These are phyloP conservation scores for Stephania japonica DNA, from an alignment of 164 flowering plant species.

Conservation along the genomic window DNA sequence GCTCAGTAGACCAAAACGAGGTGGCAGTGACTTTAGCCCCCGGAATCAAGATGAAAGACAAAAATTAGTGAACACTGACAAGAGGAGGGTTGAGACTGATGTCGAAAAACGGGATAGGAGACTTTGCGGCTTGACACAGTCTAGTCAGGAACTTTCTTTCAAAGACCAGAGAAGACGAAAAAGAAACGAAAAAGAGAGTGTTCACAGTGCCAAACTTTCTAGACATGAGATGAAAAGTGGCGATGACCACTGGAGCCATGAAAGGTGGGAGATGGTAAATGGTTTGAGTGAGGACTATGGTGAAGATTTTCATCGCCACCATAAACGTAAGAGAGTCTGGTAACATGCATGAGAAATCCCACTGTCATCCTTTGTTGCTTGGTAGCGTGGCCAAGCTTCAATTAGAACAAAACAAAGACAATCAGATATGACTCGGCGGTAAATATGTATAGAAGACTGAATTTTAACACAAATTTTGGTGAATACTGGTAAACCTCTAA, in stretches of 20 bases:
- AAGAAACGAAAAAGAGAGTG: slow-evolving; percentile 23
- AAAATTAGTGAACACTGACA: slow-evolving; percentile 21
- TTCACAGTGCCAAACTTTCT: slow-evolving; percentile 33
- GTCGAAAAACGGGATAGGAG: slow-evolving; percentile 21
- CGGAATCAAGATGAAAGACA: slow-evolving; percentile 20
- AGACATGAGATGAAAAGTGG: slow-evolving; percentile 20
- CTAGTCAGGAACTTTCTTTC: slow-evolving; percentile 28
- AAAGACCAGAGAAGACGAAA: slow-evolving; percentile 20
- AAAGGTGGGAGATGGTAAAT: slow-evolving; percentile 44
- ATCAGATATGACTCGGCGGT: slow-evolving; percentile 34
- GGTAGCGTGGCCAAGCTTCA: slow-evolving; percentile 6
- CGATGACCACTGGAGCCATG: slow-evolving; percentile 23
- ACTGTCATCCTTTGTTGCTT: background rate
- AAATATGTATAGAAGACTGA: slow-evolving; percentile 33
- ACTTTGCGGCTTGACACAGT: slow-evolving; percentile 23
- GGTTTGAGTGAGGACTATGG: slow-evolving; percentile 25
- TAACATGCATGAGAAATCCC: slow-evolving; percentile 12
- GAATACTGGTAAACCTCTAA: slow-evolving; percentile 19
- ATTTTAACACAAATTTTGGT: slow-evolving; percentile 15
- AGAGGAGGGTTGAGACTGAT: slow-evolving; percentile 27
- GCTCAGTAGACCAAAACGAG: slow-evolving; percentile 19
- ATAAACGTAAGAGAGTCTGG: slow-evolving; percentile 36
- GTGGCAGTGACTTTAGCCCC: slow-evolving; percentile 29
- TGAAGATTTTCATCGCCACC: slow-evolving; percentile 25
- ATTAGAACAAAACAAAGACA: slow-evolving; percentile 5